These are phyloP conservation scores for Suillus placidus DNA, from an alignment of 768 basidiomycete species.

Conservation along the genomic window DNA sequence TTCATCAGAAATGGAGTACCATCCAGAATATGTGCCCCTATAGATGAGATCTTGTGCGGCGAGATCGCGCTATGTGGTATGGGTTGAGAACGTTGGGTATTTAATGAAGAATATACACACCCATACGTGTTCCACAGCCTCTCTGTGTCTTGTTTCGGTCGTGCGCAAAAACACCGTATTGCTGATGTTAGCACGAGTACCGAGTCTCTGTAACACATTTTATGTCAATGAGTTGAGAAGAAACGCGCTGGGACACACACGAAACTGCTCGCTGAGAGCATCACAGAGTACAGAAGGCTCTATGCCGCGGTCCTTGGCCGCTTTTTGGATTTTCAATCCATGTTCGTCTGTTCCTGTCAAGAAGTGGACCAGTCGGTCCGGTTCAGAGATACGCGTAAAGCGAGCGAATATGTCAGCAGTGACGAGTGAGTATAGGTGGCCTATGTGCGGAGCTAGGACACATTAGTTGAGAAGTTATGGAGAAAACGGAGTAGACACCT, in stretches of 20 bases:
- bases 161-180: conserved; percentile 81
- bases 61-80: conserved; percentile 50
- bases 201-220: conserved; percentile 54
- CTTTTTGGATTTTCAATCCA: conserved; percentile 89
- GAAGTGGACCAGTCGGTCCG: conserved; percentile 57
- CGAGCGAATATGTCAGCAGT: conserved; percentile 81
- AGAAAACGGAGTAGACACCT: conserved; percentile 38
- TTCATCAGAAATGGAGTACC: conserved; percentile 93
- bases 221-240: not conserved
- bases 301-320: conserved; percentile 59
- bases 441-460: conserved; percentile 73
- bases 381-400: conserved; percentile 59
- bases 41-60: conserved; percentile 71
- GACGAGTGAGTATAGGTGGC: conserved; percentile 84
- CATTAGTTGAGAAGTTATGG: conserved; percentile 15
- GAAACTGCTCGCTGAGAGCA: conserved; percentile 67
- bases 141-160: conserved; percentile 61
- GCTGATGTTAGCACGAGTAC: conserved; percentile 62
- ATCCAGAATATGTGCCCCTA: conserved; percentile 82
- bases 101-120: conserved; percentile 44
- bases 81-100: conserved; percentile 5
- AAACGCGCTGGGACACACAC: conserved; percentile 50
- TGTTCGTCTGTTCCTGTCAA: conserved; percentile 91
- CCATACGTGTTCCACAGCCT: conserved; percentile 79
- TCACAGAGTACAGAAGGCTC: conserved; percentile 73